A percentile compares a stretch with the other conserved stretches of the same genome.
Conservation (phyloP, 495 filamentous ascomycete genomes). For the Hyaloscypha finlandica region DNA sequence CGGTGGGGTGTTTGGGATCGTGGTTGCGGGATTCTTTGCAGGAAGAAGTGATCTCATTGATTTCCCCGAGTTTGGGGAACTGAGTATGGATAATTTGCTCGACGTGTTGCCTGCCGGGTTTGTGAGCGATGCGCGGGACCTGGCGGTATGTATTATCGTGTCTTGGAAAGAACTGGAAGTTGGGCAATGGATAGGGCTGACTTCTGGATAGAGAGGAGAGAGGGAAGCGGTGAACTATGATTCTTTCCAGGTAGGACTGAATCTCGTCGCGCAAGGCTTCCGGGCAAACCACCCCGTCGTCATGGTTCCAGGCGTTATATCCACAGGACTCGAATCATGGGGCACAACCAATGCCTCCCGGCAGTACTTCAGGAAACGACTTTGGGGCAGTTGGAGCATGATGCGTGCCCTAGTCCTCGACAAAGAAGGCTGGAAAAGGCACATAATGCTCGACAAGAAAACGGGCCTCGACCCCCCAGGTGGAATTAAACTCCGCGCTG, state of each 20-base stretch:
- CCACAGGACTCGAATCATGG: slow-evolving; percentile 96
- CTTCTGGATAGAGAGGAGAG: slow-evolving; percentile 65
- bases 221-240: slow-evolving; percentile 88
- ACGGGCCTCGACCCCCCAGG: slow-evolving; percentile 86
- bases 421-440: slow-evolving; percentile 90
- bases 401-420: slow-evolving; percentile 92
- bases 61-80: slow-evolving; percentile 73
- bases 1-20: slow-evolving; percentile 81
- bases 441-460: slow-evolving; percentile 92
- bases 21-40: slow-evolving; percentile 82
- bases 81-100: slow-evolving; percentile 80
- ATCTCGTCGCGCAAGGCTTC: slow-evolving; percentile 80
- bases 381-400: slow-evolving; percentile 99
- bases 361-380: slow-evolving; percentile 86
- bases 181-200: slow-evolving; percentile 1
- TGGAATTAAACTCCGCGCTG: slow-evolving; percentile 88
- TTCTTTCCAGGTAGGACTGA: slow-evolving; percentile 85
- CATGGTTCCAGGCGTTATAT: slow-evolving; percentile 97
- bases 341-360: slow-evolving; percentile 78
- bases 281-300: slow-evolving; percentile 85
- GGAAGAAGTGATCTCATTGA: slow-evolving; percentile 82
- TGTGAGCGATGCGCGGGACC: slow-evolving; percentile 76
- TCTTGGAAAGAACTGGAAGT: background rate
- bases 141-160: slow-evolving; percentile 59
- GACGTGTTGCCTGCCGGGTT: slow-evolving; percentile 84